phyloP scores from a whole-genome alignment of 1,284 basidiomycete species.

The Afroboletus lepidellus region DNA sequence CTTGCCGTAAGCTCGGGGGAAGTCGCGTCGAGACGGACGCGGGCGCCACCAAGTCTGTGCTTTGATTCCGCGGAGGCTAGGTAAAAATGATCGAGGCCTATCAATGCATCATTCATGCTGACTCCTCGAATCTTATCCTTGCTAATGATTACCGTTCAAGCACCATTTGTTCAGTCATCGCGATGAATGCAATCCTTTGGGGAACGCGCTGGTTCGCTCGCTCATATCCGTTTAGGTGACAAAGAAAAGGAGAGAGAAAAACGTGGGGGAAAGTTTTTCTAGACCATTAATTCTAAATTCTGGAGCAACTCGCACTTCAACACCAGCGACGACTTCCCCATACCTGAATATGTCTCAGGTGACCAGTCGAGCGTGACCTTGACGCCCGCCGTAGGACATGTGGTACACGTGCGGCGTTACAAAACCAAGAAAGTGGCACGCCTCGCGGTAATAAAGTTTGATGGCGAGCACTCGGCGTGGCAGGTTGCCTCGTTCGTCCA shows the following conservation, averaged over 20 bases:
- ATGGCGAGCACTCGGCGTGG: constrained; percentile 15
- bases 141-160: constrained; percentile 19
- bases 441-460: constrained; percentile 34
- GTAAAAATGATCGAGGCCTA: constrained; percentile 17
- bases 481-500: constrained; percentile 5
- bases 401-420: constrained; percentile 16
- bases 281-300: too few species aligned
- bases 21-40: constrained; percentile 6
- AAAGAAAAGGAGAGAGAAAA: not conserved
- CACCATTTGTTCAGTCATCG: constrained; percentile 8
- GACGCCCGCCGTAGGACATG: constrained; percentile 10
- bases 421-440: constrained; percentile 9
- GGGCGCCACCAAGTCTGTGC: constrained; percentile 1
- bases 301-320: constrained; percentile 9
- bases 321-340: constrained; percentile 16
- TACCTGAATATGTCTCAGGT: constrained; percentile 2
- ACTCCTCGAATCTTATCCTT: not conserved
- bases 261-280: not conserved
- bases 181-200: not conserved
- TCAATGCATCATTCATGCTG: constrained; percentile 6
- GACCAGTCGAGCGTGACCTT: not conserved
- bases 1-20: constrained; percentile 5
- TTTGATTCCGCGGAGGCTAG: constrained; percentile 27
- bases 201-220: constrained; percentile 12
- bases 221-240: not conserved